Conservation (phyloP, 108 stramenopile species). For the Conticribra guillardii region DNA sequence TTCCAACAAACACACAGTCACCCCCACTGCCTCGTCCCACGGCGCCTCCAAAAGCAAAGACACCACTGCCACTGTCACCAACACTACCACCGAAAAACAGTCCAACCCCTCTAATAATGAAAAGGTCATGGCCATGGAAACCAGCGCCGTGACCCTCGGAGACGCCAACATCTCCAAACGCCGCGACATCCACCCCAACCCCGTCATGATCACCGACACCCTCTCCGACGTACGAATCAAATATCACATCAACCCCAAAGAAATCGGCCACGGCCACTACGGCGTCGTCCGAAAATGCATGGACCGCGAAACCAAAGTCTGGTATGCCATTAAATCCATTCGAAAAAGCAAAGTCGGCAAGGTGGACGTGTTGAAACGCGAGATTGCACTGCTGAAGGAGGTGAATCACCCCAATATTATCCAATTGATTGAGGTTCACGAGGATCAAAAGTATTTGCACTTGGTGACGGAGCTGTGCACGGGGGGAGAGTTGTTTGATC, state of each 20-base stretch:
- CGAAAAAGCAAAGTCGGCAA: constrained; percentile 88
- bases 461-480: constrained; percentile 93
- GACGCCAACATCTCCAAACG: constrained; percentile 44
- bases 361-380: constrained; percentile 87
- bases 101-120: not conserved
- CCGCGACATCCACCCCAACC: constrained; percentile 46
- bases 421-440: constrained; percentile 85
- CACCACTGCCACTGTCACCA: constrained; percentile 1
- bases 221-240: constrained; percentile 80
- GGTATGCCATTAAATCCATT: constrained; percentile 92
- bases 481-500: constrained; percentile 94
- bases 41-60: not conserved
- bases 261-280: constrained; percentile 92
- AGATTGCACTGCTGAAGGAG: constrained; percentile 85
- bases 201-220: constrained; percentile 82
- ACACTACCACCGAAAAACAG: not conserved
- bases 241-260: constrained; percentile 88
- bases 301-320: constrained; percentile 80
- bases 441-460: constrained; percentile 86
- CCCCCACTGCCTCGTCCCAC: not conserved
- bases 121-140: constrained; percentile 27
- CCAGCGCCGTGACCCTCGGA: constrained; percentile 37
- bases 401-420: constrained; percentile 93
- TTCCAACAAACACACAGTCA: no score
- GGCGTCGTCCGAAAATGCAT: constrained; percentile 92